Evolutionary conservation across 345 rosid genomes (phyloP), one percentile per base, ranked within the genome.

Genomic region (Garcia nutans): DNA sequence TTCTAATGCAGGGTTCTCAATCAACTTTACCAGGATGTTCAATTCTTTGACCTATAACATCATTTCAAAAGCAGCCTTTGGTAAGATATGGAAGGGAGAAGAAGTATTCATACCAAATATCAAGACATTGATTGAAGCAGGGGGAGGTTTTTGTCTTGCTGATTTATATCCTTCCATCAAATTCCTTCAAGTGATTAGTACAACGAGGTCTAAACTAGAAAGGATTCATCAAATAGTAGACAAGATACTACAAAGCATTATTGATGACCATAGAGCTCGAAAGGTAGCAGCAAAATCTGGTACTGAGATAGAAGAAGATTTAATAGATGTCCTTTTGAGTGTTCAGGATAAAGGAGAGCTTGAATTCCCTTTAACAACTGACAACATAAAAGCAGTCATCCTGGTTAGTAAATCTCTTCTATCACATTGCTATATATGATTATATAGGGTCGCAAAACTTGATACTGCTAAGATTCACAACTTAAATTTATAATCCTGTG

Each of bases 21-120:
- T 69, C 72, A 69, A 69, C 16, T 69, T 69, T 19, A 69, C 60
- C 72, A 69, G 24, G 22, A 50, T 24, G 60, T 6, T 69, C 17
- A 69, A 15, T 26, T 50, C 72, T 49, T 50, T 26, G n/a, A 50
- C 60, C 15, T 69, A 50, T 26, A 50, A 44, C 23, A 22, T 69
- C 44, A 54, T 24, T 26, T 50, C 72, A 28, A 69, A 15, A 50
- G 57, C n/a, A n/a, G n/a, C n/a, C n/a, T n/a, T n/a, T n/a, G n/a
- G n/a, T n/a, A n/a, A n/a, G n/a, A n/a, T n/a, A 26, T 69, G 72
- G 72, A 19, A 52, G 37, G 72, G 60, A 28, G 72, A 52, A 52
- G 58, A 69, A 15, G 9, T 24, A 28, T 49, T 69, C 37, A 26
- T 50, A 50, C 42, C 59, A 16, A 11, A 44, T 26, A 15, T 52